phyloP scores from a whole-genome alignment of 2,329 filamentous ascomycete genomes.

The Harringtonia aguacate region DNA sequence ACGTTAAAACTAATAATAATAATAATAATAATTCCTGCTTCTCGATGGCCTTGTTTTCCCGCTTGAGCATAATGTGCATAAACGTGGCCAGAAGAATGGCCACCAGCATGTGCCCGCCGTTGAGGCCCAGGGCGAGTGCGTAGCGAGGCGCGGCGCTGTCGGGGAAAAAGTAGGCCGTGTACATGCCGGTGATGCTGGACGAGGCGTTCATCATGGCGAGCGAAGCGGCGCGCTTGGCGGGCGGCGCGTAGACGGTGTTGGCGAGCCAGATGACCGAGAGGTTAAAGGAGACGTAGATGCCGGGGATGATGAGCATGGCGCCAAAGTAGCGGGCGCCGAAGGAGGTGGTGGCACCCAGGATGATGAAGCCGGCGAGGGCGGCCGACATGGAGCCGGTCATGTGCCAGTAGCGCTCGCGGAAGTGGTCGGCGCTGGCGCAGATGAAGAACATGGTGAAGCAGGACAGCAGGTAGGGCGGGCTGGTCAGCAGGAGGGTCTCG shows the following conservation, averaged over 20 bases:
- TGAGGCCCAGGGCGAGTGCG: constrained; percentile 54
- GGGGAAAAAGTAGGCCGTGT: constrained; percentile 41
- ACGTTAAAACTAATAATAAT: no score
- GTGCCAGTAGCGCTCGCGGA: constrained; percentile 62
- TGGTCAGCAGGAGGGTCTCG: constrained; percentile 50
- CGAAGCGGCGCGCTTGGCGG: constrained; percentile 58
- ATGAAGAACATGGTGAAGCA: constrained; percentile 53
- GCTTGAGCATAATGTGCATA: constrained; percentile 50
- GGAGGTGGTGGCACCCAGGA: constrained; percentile 51
- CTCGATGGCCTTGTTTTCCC: no score
- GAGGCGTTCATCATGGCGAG: constrained; percentile 69
- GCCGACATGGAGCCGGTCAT: constrained; percentile 51
- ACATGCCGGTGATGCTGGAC: constrained; percentile 59
- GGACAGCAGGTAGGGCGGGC: constrained; percentile 53
- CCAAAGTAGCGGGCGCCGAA: constrained; percentile 54
- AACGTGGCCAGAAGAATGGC: constrained; percentile 53
- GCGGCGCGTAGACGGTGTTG: constrained; percentile 64
- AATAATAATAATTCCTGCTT: no score
- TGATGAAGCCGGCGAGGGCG: constrained; percentile 54
- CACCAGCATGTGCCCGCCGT: constrained; percentile 53
- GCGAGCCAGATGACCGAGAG: constrained; percentile 65
- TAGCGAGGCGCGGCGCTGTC: constrained; percentile 27
- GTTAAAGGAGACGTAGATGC: constrained; percentile 50
- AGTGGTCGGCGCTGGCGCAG: constrained; percentile 60
- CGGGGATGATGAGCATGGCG: constrained; percentile 57